phyloP scores from a whole-genome alignment of 1,284 basidiomycete genomes.

The Coriolopsis trogii region DNA sequence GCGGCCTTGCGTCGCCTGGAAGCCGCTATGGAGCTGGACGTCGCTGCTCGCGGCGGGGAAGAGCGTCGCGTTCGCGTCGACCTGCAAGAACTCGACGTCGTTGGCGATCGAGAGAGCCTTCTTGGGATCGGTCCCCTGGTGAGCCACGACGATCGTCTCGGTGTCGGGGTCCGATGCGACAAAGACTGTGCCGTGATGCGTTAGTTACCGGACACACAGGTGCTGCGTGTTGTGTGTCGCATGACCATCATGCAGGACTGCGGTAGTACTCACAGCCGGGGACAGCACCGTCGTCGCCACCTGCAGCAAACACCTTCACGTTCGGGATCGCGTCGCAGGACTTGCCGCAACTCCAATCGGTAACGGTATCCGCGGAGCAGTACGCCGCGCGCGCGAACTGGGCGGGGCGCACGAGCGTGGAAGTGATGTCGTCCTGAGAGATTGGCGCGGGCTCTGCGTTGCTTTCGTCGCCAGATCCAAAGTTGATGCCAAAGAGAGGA shows the following conservation, averaged over 20 bases:
- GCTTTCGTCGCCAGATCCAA: constrained; percentile 19
- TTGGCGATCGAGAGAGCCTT: constrained; percentile 48
- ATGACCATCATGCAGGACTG: neutral
- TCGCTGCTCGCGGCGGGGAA: constrained; percentile 38
- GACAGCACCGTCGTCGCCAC: constrained; percentile 50
- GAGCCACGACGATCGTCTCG: constrained; percentile 48
- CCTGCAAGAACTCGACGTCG: constrained; percentile 41
- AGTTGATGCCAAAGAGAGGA: constrained; percentile 30
- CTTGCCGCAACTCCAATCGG: constrained; percentile 40
- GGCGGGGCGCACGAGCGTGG: constrained; percentile 40
- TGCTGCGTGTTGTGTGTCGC: too few species aligned
- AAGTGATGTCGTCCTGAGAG: constrained; percentile 27
- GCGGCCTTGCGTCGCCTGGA: constrained; percentile 48
- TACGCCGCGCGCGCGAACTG: constrained; percentile 45
- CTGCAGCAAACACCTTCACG: constrained; percentile 57
- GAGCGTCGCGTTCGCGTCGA: constrained; percentile 39
- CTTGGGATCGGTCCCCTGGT: constrained; percentile 47
- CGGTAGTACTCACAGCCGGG: constrained; percentile 18
- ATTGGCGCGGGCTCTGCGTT: constrained; percentile 18
- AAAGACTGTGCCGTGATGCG: constrained; percentile 30
- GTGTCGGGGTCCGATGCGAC: constrained; percentile 43
- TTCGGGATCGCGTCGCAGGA: constrained; percentile 45
- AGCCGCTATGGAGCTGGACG: constrained; percentile 46
- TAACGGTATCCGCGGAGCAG: constrained; percentile 38
- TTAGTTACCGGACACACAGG: neutral